Base-by-base conservation (phyloP, 2,329 filamentous ascomycete genomes). In the Scytalidium sp. region DNA sequence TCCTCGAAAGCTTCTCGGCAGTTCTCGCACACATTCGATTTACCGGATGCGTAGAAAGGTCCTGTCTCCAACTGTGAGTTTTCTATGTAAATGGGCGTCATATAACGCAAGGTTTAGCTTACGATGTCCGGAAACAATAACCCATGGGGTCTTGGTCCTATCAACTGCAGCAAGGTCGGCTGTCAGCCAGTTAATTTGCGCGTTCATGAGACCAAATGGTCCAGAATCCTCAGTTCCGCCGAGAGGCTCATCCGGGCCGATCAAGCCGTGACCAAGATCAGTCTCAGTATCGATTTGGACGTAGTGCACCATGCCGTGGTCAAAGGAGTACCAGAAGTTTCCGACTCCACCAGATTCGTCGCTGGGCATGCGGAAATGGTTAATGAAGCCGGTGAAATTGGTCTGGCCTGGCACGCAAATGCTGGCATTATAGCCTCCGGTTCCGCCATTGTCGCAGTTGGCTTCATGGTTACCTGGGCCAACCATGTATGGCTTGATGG, bases 381-480 rank as follows among this genome's bases (percentile, higher is more conserved):
- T 74, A 67, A 76, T 70, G 63, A 78, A 82, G 51, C 81, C 79
- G 3, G 78, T 81, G 60, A 82, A 83, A 63, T 83, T 83, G 53
- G 70, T 73, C 59, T 83, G 79, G 3, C 79, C 79, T 2, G 68
- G 64, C 0, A 73, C 71, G 55, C 76, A 79, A 2, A 73, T 48
- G 59, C 78, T 76, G 29, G 66, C 55, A 10, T 57, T 55, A 5
- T 61, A 61, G 68, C 59, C 45, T 11, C 32, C 41, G 15, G 49
- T 48, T 9, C 45, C 43, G 23, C 43, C 50, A 19, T 51, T 49
- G 29, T 51, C 50, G 59, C 79, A 82, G 41, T 68, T 65, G 1
- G 79, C 78, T 61, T 83, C 80, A 60, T 83, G 80, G 62, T 83
- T 84, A 1, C 80, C 80, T 0, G 78, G 78, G n/a, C 69, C 70